phyloP scores from a whole-genome alignment of 2,329 filamentous ascomycete genomes.

The Trichoderma sp. region DNA sequence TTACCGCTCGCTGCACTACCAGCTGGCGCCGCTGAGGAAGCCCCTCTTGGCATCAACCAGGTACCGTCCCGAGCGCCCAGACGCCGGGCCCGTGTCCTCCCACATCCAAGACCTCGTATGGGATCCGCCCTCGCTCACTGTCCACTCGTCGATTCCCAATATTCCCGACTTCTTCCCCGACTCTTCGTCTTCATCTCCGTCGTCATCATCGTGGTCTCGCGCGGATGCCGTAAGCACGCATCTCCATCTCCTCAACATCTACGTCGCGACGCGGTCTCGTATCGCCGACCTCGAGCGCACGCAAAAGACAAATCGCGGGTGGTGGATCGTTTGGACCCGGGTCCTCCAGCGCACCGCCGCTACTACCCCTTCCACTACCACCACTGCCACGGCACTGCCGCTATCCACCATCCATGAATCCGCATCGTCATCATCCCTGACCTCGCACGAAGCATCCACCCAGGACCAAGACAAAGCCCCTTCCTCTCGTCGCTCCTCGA shows the following conservation, averaged over 20 bases:
- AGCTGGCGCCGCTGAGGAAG: conserved; percentile 58
- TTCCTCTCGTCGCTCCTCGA: not conserved
- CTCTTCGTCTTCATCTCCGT: not conserved
- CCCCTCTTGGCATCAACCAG: conserved; percentile 54
- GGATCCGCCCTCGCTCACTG: conserved; percentile 54
- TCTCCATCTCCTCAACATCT: conserved; percentile 59
- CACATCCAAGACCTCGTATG: conserved; percentile 62
- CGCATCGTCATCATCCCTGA: conserved; percentile 20
- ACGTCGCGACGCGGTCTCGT: conserved; percentile 41
- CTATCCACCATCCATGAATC: conserved; percentile 30
- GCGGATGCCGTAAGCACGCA: conserved; percentile 64
- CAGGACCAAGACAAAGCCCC: not conserved
- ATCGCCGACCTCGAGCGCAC: conserved; percentile 56
- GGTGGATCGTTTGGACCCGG: conserved; percentile 68
- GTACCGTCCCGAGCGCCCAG: conserved; percentile 52
- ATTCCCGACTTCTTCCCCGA: conserved; percentile 50
- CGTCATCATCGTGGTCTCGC: conserved; percentile 45
- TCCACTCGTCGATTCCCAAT: conserved; percentile 64
- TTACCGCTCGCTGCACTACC: conserved; percentile 59
- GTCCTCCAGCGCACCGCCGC: conserved; percentile 41
- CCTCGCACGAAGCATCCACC: not conserved
- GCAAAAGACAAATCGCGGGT: conserved; percentile 63
- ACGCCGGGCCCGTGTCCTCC: conserved; percentile 30
- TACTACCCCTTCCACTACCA: conserved; percentile 11
- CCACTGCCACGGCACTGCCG: conserved; percentile 17